Conservation (phyloP, 495 filamentous ascomycete species). For the Elasticomyces elasticus region DNA sequence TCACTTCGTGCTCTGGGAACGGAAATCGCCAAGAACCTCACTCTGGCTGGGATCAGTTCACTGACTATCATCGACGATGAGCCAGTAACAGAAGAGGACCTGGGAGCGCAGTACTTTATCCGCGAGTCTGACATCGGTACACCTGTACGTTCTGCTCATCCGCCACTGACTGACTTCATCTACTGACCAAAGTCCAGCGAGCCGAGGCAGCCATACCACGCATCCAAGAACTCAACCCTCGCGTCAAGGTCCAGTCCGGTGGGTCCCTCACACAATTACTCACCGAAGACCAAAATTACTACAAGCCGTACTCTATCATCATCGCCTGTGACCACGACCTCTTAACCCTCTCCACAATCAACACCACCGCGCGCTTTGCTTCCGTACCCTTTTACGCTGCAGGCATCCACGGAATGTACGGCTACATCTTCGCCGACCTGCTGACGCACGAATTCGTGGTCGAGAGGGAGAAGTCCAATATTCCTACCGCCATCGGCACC, state of each 20-base stretch:
- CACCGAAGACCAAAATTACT: slow-evolving; percentile 59
- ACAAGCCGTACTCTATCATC: slow-evolving; percentile 66
- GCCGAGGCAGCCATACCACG: slow-evolving; percentile 71
- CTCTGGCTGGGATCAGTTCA: slow-evolving; percentile 83
- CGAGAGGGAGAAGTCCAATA: slow-evolving; percentile 71
- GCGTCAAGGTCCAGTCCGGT: slow-evolving; percentile 46
- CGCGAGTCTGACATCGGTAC: slow-evolving; percentile 61
- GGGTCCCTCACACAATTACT: slow-evolving; percentile 37
- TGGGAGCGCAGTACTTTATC: slow-evolving; percentile 84
- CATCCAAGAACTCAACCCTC: slow-evolving; percentile 78
- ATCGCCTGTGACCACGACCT: slow-evolving; percentile 87
- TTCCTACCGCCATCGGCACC: slow-evolving; percentile 47
- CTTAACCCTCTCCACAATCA: slow-evolving; percentile 60
- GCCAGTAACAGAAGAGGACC: slow-evolving; percentile 64
- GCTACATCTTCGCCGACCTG: slow-evolving; percentile 88
- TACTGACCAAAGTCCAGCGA: slow-evolving; percentile 39
- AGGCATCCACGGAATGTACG: slow-evolving; percentile 79
- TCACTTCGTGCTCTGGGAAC: slow-evolving; percentile 83
- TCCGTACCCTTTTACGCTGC: slow-evolving; percentile 80
- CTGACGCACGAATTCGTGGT: slow-evolving; percentile 80
- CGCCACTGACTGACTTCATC: background rate
- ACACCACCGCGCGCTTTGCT: slow-evolving; percentile 67
- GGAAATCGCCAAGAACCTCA: slow-evolving; percentile 96
- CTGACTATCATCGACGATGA: slow-evolving; percentile 82
- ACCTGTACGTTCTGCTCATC: slow-evolving; percentile 44